Base-by-base conservation (phyloP, 108 stramenopile genomes). In the Seminavis robusta region DNA sequence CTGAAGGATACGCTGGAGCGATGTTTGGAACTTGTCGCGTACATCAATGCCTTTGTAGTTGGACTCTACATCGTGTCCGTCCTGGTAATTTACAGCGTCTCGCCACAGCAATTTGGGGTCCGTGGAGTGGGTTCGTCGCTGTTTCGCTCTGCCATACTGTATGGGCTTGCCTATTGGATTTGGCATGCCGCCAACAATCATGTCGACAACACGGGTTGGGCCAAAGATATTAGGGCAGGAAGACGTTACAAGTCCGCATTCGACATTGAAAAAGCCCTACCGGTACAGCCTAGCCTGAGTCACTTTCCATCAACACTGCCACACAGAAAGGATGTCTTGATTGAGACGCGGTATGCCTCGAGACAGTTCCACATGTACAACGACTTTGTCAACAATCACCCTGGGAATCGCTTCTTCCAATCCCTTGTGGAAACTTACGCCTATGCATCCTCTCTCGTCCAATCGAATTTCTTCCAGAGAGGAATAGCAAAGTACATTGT, bases 321-420 rank as follows among this genome's bases (percentile, higher is more conserved):
- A 6, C 23, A 27, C n/a, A 33, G 57, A 19, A 19, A 51, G 39
- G 67, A 75, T 65, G 73, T 69, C 29, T 39, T 75, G n/a, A 47
- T 75, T 10, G 67, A 61, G 32, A 59, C 51, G 21, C 36, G 63
- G 19, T 59, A 62, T 33, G 48, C 46, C 16, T 16, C 45, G 23
- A 19, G 20, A 13, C 37, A 31, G 7, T 42, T 47, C 27, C 53
- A 20, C 15, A 46, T 54, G 38, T 49, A 53, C 52, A 54, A 65
- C 25, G 61, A 69, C 23, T 65, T 55, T 29, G 10, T 69, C 11
- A 52, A 73, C 30, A 58, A 59, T 33, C 73, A 69, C 29, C 53
- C 56, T 8, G 73, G 67, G 13, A 69, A 63, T 28, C 57, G 44
- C 10, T 8, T 27, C 6, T 59, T 59, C 17, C 4, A n/a, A 46